phyloP scores from a whole-genome alignment of 1,139 yeast genomes.

The Candida sp. region DNA sequence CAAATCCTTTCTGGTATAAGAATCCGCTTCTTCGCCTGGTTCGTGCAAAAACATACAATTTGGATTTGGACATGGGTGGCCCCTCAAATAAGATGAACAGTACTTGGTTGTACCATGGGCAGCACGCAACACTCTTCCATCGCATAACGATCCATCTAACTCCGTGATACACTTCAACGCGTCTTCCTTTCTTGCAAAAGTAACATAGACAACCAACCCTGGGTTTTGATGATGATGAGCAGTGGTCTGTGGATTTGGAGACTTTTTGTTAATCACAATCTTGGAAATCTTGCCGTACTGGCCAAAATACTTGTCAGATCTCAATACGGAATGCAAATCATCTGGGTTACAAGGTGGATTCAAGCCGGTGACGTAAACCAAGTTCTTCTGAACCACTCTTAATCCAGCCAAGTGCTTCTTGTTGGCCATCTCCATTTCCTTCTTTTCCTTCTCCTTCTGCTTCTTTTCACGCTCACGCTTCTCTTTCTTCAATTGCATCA shows the following conservation, averaged over 20 bases:
- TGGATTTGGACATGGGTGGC: conserved; percentile 98
- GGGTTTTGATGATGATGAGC: conserved; percentile 56
- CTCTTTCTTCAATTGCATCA: conserved; percentile 80
- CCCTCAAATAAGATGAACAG: conserved; percentile 93
- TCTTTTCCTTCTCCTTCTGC: conserved; percentile 89
- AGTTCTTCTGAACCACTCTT: conserved; percentile 96
- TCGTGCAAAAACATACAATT: conserved; percentile 99
- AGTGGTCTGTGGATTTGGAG: conserved; percentile 44
- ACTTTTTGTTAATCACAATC: conserved; percentile 87
- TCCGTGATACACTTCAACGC: conserved; percentile 93
- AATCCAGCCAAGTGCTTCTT: conserved; percentile 96
- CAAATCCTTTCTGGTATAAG: conserved; percentile 91
- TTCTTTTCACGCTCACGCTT: conserved; percentile 86
- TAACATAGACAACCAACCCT: conserved; percentile 95
- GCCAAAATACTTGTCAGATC: conserved; percentile 95
- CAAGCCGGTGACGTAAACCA: conserved; percentile 95
- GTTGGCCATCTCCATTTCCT: conserved; percentile 87
- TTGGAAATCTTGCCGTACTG: conserved; percentile 97
- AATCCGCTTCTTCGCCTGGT: conserved; percentile 99
- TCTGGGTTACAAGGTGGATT: conserved; percentile 92
- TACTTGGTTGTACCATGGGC: conserved; percentile 99
- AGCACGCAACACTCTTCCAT: conserved; percentile 86
- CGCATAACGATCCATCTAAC: conserved; percentile 93
- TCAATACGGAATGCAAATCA: conserved; percentile 81
- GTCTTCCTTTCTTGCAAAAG: conserved; percentile 91